Percentiles rank a stretch among this genome's conserved stretches.
Evolutionary conservation across 495 filamentous ascomycete species (phyloP).

Genomic region (Aspergillus egyptiacus): DNA sequence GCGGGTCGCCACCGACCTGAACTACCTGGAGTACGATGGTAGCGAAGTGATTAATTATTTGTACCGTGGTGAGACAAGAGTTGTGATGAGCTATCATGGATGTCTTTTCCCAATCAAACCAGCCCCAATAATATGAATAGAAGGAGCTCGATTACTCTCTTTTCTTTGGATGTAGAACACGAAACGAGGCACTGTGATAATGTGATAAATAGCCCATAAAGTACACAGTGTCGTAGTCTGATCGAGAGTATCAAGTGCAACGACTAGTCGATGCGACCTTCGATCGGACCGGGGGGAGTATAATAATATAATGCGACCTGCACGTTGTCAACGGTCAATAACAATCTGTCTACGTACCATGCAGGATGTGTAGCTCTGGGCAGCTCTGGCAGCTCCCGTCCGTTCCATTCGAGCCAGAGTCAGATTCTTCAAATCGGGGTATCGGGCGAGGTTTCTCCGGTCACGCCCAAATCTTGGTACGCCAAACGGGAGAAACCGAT

Average conservation of each 20-base stretch:
- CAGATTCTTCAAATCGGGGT: constrained; percentile 15
- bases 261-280: constrained; percentile 10
- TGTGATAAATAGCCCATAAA: constrained; percentile 1
- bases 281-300: constrained; percentile 1
- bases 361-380: too few relatives aligned
- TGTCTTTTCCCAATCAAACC: too few relatives aligned
- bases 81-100: too few relatives aligned
- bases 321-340: constrained; percentile 7
- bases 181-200: neutral
- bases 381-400: too few relatives aligned
- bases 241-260: constrained; percentile 1
- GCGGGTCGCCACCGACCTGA: neutral
- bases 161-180: neutral
- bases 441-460: constrained; percentile 17
- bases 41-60: neutral
- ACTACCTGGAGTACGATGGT: neutral
- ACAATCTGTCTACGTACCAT: constrained; percentile 12
- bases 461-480: constrained; percentile 22
- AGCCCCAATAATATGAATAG: too few relatives aligned
- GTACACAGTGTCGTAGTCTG: constrained; percentile 5
- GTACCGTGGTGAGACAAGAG: too few relatives aligned
- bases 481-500: constrained; percentile 19
- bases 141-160: too few relatives aligned
- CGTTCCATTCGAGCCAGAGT: constrained; percentile 10
- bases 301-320: constrained; percentile 8